Evolutionary conservation across 1,284 basidiomycete species (phyloP).

Genomic region (Tilletia setariae): DNA sequence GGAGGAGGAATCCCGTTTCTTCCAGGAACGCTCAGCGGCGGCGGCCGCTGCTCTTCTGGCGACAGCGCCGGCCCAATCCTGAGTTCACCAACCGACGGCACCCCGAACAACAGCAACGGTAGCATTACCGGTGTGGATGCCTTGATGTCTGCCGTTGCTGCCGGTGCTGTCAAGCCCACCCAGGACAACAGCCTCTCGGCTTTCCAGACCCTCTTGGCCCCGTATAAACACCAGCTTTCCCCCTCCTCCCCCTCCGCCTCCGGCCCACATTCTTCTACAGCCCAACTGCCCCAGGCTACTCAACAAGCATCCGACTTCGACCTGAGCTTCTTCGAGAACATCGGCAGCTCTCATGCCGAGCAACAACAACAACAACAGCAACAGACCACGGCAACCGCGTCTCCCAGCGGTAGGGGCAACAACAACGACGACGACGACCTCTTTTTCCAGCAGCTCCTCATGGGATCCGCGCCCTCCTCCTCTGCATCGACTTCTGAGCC

Average conservation of each 20-base stretch:
- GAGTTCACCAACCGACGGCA: background rate
- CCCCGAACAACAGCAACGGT: slow-evolving; percentile 3
- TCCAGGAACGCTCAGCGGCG: background rate
- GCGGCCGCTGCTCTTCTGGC: background rate
- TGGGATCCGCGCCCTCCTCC: background rate
- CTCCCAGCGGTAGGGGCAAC: too few species aligned
- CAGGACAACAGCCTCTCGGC: background rate
- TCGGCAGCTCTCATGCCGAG: too few species aligned
- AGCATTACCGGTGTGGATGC: too few species aligned
- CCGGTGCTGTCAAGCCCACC: too few species aligned
- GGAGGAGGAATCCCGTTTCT: slow-evolving; percentile 2
- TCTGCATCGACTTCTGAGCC: background rate
- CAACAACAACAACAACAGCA: too few species aligned
- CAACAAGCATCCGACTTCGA: too few species aligned
- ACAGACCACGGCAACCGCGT: too few species aligned
- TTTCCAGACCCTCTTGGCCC: background rate
- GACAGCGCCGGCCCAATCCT: background rate
- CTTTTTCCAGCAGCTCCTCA: slow-evolving; percentile 1
- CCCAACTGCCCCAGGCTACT: too few species aligned
- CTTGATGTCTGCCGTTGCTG: too few species aligned
- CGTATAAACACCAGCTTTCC: background rate
- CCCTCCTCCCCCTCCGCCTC: too few species aligned
- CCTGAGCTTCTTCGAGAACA: too few species aligned
- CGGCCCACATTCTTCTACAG: too few species aligned
- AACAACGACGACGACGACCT: background rate